These are phyloP conservation scores for Claviceps sp. DNA, from an alignment of 2,329 filamentous ascomycete species.

Conservation along the genomic window DNA sequence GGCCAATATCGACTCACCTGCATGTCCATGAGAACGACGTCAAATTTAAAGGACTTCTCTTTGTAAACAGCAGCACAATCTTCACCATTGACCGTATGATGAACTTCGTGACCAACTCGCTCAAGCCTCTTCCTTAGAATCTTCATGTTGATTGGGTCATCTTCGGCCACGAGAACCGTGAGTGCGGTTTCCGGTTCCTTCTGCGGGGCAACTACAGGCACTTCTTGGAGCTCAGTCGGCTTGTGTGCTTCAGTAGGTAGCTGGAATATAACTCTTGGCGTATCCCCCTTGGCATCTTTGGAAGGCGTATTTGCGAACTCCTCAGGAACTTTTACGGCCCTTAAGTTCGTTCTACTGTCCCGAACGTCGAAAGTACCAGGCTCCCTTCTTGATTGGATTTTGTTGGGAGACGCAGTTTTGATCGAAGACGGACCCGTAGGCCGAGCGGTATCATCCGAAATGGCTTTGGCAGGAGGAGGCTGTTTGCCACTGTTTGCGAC, in stretches of 20 bases:
- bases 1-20: constrained; percentile 44
- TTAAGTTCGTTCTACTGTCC: constrained; percentile 32
- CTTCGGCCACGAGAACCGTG: constrained; percentile 67
- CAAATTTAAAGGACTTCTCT: constrained; percentile 49
- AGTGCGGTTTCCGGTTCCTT: constrained; percentile 21
- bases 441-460: constrained; percentile 6
- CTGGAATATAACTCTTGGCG: constrained; percentile 27
- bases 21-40: constrained; percentile 85
- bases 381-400: constrained; percentile 8
- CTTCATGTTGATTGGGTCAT: constrained; percentile 76
- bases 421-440: constrained; percentile 7
- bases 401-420: background rate
- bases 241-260: constrained; percentile 12
- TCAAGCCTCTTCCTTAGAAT: constrained; percentile 70
- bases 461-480: constrained; percentile 2
- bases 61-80: constrained; percentile 63
- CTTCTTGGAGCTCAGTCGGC: constrained; percentile 10
- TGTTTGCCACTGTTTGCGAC: constrained; percentile 6
- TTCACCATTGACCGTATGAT: constrained; percentile 68
- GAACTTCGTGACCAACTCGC: constrained; percentile 58
- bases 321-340: constrained; percentile 34
- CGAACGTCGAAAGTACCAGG: constrained; percentile 25
- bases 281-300: constrained; percentile 15
- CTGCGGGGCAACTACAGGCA: constrained; percentile 9
- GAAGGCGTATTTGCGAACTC: constrained; percentile 25